A percentile compares a stretch with the other conserved stretches of the same genome.
phyloP scores from a whole-genome alignment of 768 basidiomycete genomes.

The Tephrocybe sp. region DNA sequence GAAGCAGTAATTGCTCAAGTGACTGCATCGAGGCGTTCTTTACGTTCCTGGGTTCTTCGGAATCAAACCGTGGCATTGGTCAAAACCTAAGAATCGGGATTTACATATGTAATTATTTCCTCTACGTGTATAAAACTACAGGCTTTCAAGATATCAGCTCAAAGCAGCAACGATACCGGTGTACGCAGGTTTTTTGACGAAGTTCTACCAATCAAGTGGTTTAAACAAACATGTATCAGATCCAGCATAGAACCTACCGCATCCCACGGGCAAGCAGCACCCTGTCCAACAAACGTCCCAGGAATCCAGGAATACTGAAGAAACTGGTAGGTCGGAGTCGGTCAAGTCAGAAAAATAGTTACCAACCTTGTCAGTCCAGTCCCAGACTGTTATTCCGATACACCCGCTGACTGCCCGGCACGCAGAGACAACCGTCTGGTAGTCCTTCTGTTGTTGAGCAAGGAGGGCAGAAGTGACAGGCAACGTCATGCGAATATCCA shows the following conservation, averaged over 20 bases:
- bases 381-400: conserved; percentile 48
- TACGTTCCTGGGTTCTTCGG: neutral
- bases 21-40: neutral
- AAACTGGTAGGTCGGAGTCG: neutral
- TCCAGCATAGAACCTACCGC: conserved; percentile 19
- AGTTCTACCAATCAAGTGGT: conserved; percentile 25
- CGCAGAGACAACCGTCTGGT: conserved; percentile 51
- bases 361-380: conserved; percentile 29
- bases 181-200: conserved; percentile 46
- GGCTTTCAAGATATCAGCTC: neutral
- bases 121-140: neutral
- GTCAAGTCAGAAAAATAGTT: neutral
- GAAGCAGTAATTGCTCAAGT: neutral
- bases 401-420: conserved; percentile 46
- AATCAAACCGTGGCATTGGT: neutral
- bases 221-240: neutral
- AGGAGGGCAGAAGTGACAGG: conserved; percentile 50
- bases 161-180: conserved; percentile 44
- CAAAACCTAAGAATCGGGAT: neutral
- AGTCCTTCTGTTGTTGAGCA: conserved; percentile 58
- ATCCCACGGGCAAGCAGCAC: conserved; percentile 40
- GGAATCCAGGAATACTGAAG: conserved; percentile 42
- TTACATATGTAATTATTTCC: too few relatives aligned
- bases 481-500: conserved; percentile 62
- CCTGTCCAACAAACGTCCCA: conserved; percentile 35